A percentile compares a stretch with the other conserved stretches of the same genome.
Evolutionary conservation across 1,139 yeast genomes (phyloP).

Genomic region (Yamadazyma friedrichii): DNA sequence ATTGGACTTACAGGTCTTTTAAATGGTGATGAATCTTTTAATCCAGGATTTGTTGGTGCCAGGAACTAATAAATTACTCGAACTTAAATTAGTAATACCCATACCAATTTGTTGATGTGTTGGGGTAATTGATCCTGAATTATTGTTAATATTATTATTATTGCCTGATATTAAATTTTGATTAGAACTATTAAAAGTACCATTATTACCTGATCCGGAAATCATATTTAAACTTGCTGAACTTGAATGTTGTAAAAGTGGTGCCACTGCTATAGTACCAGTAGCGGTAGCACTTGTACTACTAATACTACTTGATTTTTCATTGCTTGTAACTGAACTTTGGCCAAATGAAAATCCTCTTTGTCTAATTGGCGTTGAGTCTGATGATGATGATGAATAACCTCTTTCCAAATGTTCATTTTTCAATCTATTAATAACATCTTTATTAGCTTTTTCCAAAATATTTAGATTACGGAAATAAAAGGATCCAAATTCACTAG

Average conservation of each 20-base stretch:
- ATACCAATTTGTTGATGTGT: conserved; percentile 5
- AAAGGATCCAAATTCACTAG: conserved; percentile 88
- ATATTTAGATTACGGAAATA: conserved; percentile 87
- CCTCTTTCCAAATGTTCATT: conserved; percentile 70
- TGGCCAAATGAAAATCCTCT: conserved; percentile 37
- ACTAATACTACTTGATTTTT: background rate
- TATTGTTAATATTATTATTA: background rate
- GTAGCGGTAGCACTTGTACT: background rate
- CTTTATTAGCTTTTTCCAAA: conserved; percentile 90
- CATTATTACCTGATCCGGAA: background rate
- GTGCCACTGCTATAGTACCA: background rate
- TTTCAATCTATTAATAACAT: conserved; percentile 81
- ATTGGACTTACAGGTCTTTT: conserved; percentile 39
- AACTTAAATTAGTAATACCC: conserved; percentile 8
- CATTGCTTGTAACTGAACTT: background rate
- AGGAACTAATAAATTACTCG: conserved; percentile 5
- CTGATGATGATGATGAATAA: conserved; percentile 43
- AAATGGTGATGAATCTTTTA: conserved; percentile 30
- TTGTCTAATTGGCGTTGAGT: conserved; percentile 38
- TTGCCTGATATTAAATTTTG: conserved; percentile 1
- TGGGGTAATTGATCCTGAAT: background rate
- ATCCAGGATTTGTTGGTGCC: conserved; percentile 8
- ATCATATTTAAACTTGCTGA: conserved; percentile 3
- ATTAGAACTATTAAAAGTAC: background rate
- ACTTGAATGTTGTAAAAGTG: conserved; percentile 1